These are phyloP conservation scores for Botrytis cinerea DNA, from an alignment of 2,329 filamentous ascomycete species.

Conservation along the genomic window DNA sequence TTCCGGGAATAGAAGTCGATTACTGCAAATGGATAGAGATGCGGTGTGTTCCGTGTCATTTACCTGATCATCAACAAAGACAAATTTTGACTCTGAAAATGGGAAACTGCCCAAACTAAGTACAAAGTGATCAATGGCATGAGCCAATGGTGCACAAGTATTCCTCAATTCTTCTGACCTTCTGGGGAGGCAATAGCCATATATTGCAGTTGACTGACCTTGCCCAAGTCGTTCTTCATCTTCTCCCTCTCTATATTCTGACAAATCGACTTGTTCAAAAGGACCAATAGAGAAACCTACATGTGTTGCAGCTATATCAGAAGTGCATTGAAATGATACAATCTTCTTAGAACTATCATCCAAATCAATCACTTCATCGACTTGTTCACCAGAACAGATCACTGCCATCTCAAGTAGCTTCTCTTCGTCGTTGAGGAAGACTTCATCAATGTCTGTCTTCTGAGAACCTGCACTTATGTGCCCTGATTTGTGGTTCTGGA, in stretches of 20 bases:
- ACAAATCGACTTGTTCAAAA: constrained; percentile 89
- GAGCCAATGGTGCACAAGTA: constrained; percentile 81
- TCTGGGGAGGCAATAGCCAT: constrained; percentile 87
- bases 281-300: constrained; percentile 93
- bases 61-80: constrained; percentile 88
- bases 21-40: constrained; percentile 85
- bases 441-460: constrained; percentile 25
- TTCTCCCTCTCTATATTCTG: constrained; percentile 84
- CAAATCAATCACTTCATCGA: constrained; percentile 77
- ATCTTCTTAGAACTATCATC: constrained; percentile 81
- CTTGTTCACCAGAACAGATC: constrained; percentile 85
- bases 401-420: constrained; percentile 86
- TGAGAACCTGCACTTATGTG: constrained; percentile 25
- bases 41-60: constrained; percentile 75
- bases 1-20: constrained; percentile 78
- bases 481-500: constrained; percentile 39
- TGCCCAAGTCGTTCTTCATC: constrained; percentile 88
- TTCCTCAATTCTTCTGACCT: constrained; percentile 81
- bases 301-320: constrained; percentile 79
- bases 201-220: constrained; percentile 77
- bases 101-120: constrained; percentile 88
- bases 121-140: constrained; percentile 87
- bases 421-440: constrained; percentile 69
- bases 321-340: constrained; percentile 77
- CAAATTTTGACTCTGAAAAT: constrained; percentile 87